Evolutionary conservation across 768 basidiomycete genomes (phyloP).

Genomic region (Collybiopsis confluens): DNA sequence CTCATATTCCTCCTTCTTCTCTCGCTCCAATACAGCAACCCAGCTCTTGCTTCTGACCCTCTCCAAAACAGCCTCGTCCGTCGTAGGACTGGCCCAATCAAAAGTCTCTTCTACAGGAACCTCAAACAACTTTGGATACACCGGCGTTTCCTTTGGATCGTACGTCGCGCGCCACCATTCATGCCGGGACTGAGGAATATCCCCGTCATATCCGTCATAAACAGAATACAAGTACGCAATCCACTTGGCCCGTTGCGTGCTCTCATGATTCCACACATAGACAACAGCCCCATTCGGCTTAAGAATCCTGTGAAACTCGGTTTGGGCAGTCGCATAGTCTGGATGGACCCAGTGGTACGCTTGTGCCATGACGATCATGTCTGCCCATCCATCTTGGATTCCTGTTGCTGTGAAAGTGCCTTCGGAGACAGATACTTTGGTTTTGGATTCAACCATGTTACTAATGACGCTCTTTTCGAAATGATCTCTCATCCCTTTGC

Average conservation of each 20-base stretch:
- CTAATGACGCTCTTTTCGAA: slow-evolving; percentile 55
- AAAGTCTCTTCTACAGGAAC: slow-evolving; percentile 54
- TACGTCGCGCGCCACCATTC: slow-evolving; percentile 72
- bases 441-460: no score
- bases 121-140: slow-evolving; percentile 59
- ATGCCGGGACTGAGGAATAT: slow-evolving; percentile 79
- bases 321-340: slow-evolving; percentile 66
- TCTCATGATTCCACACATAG: slow-evolving; percentile 90
- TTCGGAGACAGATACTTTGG: slow-evolving; percentile 45
- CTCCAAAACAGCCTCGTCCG: slow-evolving; percentile 53
- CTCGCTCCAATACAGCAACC: slow-evolving; percentile 56
- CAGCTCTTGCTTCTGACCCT: slow-evolving; percentile 84
- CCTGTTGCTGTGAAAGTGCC: slow-evolving; percentile 69
- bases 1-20: slow-evolving; percentile 37
- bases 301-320: slow-evolving; percentile 77
- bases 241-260: slow-evolving; percentile 54
- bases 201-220: slow-evolving; percentile 64
- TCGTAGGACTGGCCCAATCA: slow-evolving; percentile 47
- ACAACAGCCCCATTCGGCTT: slow-evolving; percentile 68
- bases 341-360: slow-evolving; percentile 82
- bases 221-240: slow-evolving; percentile 66
- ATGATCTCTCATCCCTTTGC: slow-evolving; percentile 75
- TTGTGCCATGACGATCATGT: slow-evolving; percentile 75
- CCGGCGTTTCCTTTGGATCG: slow-evolving; percentile 34
- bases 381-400: slow-evolving; percentile 65